Conservation (phyloP, 2,329 filamentous ascomycete species). For the Microsporum ferrugineum region DNA sequence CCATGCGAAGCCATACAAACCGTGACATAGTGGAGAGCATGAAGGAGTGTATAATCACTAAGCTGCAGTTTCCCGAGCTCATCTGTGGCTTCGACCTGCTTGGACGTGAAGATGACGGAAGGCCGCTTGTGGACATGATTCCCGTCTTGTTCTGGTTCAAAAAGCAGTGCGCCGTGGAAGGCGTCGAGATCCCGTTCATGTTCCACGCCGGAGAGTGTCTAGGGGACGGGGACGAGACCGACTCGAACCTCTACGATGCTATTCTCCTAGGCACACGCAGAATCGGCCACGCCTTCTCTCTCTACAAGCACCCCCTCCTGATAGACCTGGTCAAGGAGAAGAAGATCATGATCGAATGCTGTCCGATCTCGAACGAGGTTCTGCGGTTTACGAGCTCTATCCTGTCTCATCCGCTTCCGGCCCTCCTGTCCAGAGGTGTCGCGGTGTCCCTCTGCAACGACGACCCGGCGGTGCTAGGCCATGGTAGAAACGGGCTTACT, state of each 20-base stretch:
- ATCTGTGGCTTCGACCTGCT: slow-evolving; percentile 68
- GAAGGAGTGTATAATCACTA: slow-evolving; percentile 76
- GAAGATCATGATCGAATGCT: slow-evolving; percentile 78
- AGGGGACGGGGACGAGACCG: slow-evolving; percentile 62
- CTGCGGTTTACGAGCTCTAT: slow-evolving; percentile 67
- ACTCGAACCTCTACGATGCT: slow-evolving; percentile 81
- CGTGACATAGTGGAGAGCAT: slow-evolving; percentile 64
- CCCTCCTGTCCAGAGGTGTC: slow-evolving; percentile 12
- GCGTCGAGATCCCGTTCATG: slow-evolving; percentile 80
- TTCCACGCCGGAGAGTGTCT: slow-evolving; percentile 89
- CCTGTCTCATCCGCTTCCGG: slow-evolving; percentile 64
- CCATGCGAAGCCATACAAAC: slow-evolving; percentile 53
- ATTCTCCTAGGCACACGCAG: slow-evolving; percentile 74
- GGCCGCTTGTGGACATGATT: slow-evolving; percentile 62
- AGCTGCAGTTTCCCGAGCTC: slow-evolving; percentile 38
- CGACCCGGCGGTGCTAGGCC: slow-evolving; percentile 76
- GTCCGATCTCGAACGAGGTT: slow-evolving; percentile 83
- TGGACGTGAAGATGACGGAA: slow-evolving; percentile 71
- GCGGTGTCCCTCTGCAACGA: slow-evolving; percentile 73
- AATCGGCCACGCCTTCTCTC: slow-evolving; percentile 78
- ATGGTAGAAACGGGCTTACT: slow-evolving; percentile 69
- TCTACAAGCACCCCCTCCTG: slow-evolving; percentile 84
- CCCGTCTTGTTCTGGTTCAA: slow-evolving; percentile 90
- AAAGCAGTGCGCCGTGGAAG: slow-evolving; percentile 66
- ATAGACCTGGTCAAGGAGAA: slow-evolving; percentile 82